Conservation (phyloP, 1,284 basidiomycete genomes). For the Cutaneotrichosporon mucoides region DNA sequence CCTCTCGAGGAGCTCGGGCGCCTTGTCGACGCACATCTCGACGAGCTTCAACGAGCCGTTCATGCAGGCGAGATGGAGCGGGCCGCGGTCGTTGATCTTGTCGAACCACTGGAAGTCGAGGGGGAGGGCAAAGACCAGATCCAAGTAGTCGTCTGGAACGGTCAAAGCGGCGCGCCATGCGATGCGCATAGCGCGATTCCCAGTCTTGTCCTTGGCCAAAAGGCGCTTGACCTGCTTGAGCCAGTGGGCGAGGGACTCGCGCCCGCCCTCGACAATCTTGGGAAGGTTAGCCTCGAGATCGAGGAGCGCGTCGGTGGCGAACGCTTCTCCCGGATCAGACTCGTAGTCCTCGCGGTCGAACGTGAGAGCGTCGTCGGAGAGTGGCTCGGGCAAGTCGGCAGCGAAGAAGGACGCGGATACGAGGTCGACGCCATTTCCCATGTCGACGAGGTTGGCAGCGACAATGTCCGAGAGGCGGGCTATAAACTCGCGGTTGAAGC, state of each 20-base stretch:
- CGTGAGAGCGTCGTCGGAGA: slow-evolving; percentile 53
- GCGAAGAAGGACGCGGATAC: slow-evolving; percentile 57
- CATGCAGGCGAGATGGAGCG: slow-evolving; percentile 90
- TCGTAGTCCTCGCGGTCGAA: slow-evolving; percentile 64
- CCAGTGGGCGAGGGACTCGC: slow-evolving; percentile 62
- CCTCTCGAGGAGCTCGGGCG: slow-evolving; percentile 31
- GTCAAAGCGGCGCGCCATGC: slow-evolving; percentile 87
- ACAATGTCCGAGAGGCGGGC: slow-evolving; percentile 94
- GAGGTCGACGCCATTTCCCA: slow-evolving; percentile 71
- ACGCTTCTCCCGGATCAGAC: slow-evolving; percentile 46
- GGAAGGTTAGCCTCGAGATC: slow-evolving; percentile 82
- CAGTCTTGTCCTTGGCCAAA: slow-evolving; percentile 43
- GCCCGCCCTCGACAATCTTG: slow-evolving; percentile 62
- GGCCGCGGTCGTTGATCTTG: slow-evolving; percentile 93
- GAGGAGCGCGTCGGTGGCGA: slow-evolving; percentile 63
- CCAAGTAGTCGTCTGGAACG: slow-evolving; percentile 65
- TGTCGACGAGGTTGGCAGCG: slow-evolving; percentile 84
- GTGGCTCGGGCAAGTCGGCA: slow-evolving; percentile 43
- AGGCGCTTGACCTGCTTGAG: slow-evolving; percentile 57
- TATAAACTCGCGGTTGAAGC: slow-evolving; percentile 96
- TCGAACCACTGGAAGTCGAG: slow-evolving; percentile 92
- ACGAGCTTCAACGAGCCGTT: slow-evolving; percentile 78
- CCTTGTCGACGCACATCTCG: slow-evolving; percentile 69
- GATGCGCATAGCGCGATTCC: slow-evolving; percentile 61
- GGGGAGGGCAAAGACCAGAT: slow-evolving; percentile 70